Conservation (phyloP, 2,329 filamentous ascomycete species). For the Paraphaeosphaeria sporulosa region DNA sequence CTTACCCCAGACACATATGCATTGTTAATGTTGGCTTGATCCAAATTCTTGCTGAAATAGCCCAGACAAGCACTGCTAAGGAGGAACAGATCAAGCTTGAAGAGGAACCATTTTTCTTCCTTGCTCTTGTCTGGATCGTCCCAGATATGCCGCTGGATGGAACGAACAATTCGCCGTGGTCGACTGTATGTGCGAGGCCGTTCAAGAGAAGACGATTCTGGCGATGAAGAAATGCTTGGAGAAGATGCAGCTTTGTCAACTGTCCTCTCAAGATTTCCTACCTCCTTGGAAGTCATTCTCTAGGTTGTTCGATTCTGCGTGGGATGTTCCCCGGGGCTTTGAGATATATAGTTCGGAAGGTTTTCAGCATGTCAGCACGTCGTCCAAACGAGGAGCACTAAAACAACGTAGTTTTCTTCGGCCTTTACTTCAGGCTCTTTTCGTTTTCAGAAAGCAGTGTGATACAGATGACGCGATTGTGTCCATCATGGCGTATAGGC, state of each 20-base stretch:
- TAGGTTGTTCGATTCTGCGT: background rate
- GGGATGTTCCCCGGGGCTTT: background rate
- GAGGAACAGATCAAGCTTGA: slow-evolving; percentile 40
- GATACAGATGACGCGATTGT: slow-evolving; percentile 3
- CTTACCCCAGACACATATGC: slow-evolving; percentile 41
- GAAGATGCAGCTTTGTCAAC: background rate
- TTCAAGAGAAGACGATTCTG: background rate
- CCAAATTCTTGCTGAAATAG: slow-evolving; percentile 38
- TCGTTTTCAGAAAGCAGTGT: background rate
- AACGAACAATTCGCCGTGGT: slow-evolving; percentile 21
- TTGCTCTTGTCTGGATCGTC: slow-evolving; percentile 28
- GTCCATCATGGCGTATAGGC: background rate
- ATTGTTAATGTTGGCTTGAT: slow-evolving; percentile 38
- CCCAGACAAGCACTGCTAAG: slow-evolving; percentile 34
- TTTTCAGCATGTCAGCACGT: background rate
- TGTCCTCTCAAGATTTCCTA: background rate
- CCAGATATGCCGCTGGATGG: slow-evolving; percentile 30
- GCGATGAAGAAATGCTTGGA: background rate
- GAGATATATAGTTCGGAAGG: background rate
- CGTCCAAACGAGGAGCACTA: background rate
- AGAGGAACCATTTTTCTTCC: slow-evolving; percentile 35
- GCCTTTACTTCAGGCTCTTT: background rate
- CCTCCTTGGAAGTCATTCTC: background rate
- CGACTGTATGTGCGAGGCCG: slow-evolving; percentile 14
- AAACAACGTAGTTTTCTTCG: background rate